phyloP scores from a whole-genome alignment of 331 rosid genomes.

The Acacia concinna region DNA sequence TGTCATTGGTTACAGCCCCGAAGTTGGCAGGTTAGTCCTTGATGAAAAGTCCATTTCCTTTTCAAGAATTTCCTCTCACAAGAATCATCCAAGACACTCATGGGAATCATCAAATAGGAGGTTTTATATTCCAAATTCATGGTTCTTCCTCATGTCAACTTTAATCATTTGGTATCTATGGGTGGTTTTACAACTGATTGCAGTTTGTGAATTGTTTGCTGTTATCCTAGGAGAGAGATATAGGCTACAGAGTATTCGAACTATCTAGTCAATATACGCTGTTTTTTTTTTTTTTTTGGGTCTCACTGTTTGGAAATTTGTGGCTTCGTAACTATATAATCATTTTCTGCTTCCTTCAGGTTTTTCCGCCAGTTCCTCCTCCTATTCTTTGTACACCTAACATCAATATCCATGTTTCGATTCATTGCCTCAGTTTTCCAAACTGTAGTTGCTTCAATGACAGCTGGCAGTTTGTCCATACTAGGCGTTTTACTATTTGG shows the following conservation, averaged over 20 bases:
- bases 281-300: neutral
- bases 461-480: slow-evolving; percentile 42
- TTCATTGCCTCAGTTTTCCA: slow-evolving; percentile 60
- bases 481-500: slow-evolving; percentile 41
- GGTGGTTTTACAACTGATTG: neutral
- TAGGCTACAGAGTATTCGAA: neutral
- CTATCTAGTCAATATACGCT: neutral
- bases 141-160: neutral
- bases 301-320: neutral
- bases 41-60: neutral
- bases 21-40: slow-evolving; percentile 45
- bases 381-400: slow-evolving; percentile 45
- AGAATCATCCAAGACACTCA: neutral
- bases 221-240: neutral
- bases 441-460: slow-evolving; percentile 43
- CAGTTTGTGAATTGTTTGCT: neutral
- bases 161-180: neutral
- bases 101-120: neutral
- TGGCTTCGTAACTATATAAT: neutral
- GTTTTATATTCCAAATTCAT: neutral
- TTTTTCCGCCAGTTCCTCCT: slow-evolving; percentile 62
- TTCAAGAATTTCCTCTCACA: neutral
- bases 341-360: slow-evolving; percentile 37
- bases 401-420: slow-evolving; percentile 62
- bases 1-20: slow-evolving; percentile 71